Evolutionary conservation across 768 basidiomycete species (phyloP).

Genomic region (Zangia roseola): DNA sequence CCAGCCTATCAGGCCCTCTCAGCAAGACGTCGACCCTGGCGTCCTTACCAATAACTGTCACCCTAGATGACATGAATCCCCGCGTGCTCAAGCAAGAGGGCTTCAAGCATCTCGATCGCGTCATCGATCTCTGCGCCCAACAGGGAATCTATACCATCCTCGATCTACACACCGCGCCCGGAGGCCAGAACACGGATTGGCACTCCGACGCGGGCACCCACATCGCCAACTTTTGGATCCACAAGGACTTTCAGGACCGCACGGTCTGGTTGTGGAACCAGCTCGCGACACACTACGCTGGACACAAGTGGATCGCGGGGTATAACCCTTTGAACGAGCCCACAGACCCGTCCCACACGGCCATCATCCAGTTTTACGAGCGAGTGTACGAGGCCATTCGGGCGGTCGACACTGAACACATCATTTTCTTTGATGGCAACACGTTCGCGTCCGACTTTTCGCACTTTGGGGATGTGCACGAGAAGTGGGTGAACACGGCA

Average conservation of each 20-base stretch:
- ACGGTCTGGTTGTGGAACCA: slow-evolving; percentile 75
- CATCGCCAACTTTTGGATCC: slow-evolving; percentile 74
- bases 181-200: slow-evolving; percentile 79
- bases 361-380: slow-evolving; percentile 67
- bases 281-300: slow-evolving; percentile 72
- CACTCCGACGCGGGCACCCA: slow-evolving; percentile 72
- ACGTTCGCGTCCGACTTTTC: slow-evolving; percentile 81
- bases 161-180: slow-evolving; percentile 76
- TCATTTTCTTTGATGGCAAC: slow-evolving; percentile 82
- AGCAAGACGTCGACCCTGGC: not conserved
- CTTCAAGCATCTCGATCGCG: slow-evolving; percentile 83
- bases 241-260: slow-evolving; percentile 85
- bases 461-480: slow-evolving; percentile 61
- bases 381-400: slow-evolving; percentile 70
- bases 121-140: slow-evolving; percentile 69
- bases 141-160: slow-evolving; percentile 78
- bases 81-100: slow-evolving; percentile 70
- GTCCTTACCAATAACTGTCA: slow-evolving; percentile 6
- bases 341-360: slow-evolving; percentile 64
- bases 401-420: slow-evolving; percentile 63
- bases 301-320: slow-evolving; percentile 81
- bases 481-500: slow-evolving; percentile 66
- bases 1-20: too few relatives aligned
- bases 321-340: slow-evolving; percentile 87
- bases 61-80: slow-evolving; percentile 70